Percentiles rank a stretch among this genome's conserved stretches.
Conservation (phyloP, 306 rosid genomes). For the Oemleria cerasiformis region DNA sequence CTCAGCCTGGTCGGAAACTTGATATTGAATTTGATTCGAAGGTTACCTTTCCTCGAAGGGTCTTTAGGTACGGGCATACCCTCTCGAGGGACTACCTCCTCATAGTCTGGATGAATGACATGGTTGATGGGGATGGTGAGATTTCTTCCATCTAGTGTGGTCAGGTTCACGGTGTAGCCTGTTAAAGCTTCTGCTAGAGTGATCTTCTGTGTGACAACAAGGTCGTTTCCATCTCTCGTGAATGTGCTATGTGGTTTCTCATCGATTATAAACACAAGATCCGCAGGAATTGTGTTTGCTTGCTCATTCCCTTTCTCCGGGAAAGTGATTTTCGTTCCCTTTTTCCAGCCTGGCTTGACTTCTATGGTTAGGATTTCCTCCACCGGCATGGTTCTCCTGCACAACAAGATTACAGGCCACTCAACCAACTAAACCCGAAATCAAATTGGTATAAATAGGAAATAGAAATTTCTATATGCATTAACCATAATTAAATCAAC, state of each 20-base stretch:
- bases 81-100: slow-evolving; percentile 63
- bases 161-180: slow-evolving; percentile 54
- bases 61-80: slow-evolving; percentile 91
- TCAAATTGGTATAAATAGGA: neutral
- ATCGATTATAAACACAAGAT: slow-evolving; percentile 69
- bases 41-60: slow-evolving; percentile 69
- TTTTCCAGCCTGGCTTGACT: slow-evolving; percentile 94
- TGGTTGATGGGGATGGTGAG: slow-evolving; percentile 51
- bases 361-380: slow-evolving; percentile 83
- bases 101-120: slow-evolving; percentile 57
- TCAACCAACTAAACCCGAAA: neutral
- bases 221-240: slow-evolving; percentile 82
- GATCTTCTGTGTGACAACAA: slow-evolving; percentile 53
- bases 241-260: slow-evolving; percentile 81
- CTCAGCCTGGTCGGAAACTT: slow-evolving; percentile 48
- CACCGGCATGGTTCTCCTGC: slow-evolving; percentile 62
- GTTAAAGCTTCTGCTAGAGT: slow-evolving; percentile 55
- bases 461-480: neutral
- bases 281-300: slow-evolving; percentile 65
- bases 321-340: slow-evolving; percentile 90
- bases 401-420: slow-evolving; percentile 8
- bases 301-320: slow-evolving; percentile 82
- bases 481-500: neutral
- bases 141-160: slow-evolving; percentile 70
- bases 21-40: slow-evolving; percentile 70